Conservation (phyloP, 2,329 filamentous ascomycete species). For the Xylariaceae sp. region DNA sequence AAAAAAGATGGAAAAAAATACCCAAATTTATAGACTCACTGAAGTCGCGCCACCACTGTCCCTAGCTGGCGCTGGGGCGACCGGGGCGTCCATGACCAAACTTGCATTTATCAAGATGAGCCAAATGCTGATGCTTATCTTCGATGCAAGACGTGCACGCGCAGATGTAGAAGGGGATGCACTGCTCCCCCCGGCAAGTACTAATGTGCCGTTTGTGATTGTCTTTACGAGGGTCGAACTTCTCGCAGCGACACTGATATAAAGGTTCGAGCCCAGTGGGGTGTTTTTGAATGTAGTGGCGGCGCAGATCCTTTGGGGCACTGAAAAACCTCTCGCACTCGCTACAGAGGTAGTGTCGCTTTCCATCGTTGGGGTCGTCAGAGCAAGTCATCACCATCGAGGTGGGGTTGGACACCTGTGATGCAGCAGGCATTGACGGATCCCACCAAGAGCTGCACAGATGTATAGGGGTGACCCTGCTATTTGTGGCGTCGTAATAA, state of each 20-base stretch:
- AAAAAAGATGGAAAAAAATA: too few relatives aligned
- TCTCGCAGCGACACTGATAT: constrained; percentile 3
- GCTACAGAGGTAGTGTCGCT: too few relatives aligned
- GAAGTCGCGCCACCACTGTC: too few relatives aligned
- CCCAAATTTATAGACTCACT: too few relatives aligned
- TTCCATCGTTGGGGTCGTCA: too few relatives aligned
- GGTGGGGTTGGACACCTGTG: too few relatives aligned
- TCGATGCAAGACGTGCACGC: not conserved
- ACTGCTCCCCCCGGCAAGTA: not conserved
- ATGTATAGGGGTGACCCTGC: too few relatives aligned
- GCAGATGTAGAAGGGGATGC: not conserved
- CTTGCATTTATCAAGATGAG: not conserved
- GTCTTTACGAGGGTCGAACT: not conserved
- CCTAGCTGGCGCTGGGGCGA: not conserved
- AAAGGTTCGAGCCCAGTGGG: not conserved
- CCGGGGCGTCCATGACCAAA: not conserved
- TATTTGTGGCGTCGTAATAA: too few relatives aligned
- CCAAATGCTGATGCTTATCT: not conserved
- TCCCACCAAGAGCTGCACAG: too few relatives aligned
- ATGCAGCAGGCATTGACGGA: too few relatives aligned
- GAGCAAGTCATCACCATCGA: too few relatives aligned
- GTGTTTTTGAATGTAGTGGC: not conserved
- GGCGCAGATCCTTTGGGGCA: constrained; percentile 1
- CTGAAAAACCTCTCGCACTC: too few relatives aligned
- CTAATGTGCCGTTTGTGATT: constrained; percentile 2